These are phyloP conservation scores for Bacidia rubella DNA, from an alignment of 495 filamentous ascomycete species.

Conservation along the genomic window DNA sequence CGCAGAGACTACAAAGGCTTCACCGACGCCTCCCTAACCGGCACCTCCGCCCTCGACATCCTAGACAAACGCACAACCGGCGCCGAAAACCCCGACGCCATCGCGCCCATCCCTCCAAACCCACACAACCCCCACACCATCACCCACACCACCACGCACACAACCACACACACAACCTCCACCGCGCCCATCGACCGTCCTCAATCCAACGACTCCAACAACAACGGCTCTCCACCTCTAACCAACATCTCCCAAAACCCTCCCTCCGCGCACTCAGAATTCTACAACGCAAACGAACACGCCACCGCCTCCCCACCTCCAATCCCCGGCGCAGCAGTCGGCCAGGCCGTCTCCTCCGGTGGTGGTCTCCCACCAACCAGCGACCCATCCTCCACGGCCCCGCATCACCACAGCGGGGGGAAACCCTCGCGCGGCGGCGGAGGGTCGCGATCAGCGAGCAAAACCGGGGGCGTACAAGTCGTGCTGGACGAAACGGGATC, in stretches of 20 bases:
- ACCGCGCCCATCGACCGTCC: background rate
- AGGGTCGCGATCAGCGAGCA: constrained; percentile 47
- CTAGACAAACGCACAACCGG: constrained; percentile 14
- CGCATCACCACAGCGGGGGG: constrained; percentile 19
- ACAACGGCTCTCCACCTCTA: constrained; percentile 12
- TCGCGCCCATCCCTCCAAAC: constrained; percentile 13
- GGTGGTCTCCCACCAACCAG: background rate
- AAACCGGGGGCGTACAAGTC: constrained; percentile 78
- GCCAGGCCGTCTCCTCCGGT: background rate
- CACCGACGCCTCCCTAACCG: constrained; percentile 9
- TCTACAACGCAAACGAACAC: constrained; percentile 13
- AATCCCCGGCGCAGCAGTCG: background rate
- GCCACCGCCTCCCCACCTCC: constrained; percentile 10
- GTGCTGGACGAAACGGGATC: constrained; percentile 76
- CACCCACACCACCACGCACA: constrained; percentile 9
- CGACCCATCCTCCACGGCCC: constrained; percentile 23
- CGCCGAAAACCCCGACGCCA: constrained; percentile 11
- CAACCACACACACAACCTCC: constrained; percentile 6
- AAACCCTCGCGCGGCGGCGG: constrained; percentile 12
- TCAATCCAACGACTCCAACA: constrained; percentile 6
- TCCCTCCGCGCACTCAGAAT: constrained; percentile 15
- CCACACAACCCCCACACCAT: constrained; percentile 4
- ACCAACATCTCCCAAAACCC: constrained; percentile 4
- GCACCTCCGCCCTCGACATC: constrained; percentile 11
- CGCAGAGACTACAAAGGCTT: constrained; percentile 18